Evolutionary conservation across 306 rosid genomes (phyloP).

Genomic region (Cicer cuneatum): DNA sequence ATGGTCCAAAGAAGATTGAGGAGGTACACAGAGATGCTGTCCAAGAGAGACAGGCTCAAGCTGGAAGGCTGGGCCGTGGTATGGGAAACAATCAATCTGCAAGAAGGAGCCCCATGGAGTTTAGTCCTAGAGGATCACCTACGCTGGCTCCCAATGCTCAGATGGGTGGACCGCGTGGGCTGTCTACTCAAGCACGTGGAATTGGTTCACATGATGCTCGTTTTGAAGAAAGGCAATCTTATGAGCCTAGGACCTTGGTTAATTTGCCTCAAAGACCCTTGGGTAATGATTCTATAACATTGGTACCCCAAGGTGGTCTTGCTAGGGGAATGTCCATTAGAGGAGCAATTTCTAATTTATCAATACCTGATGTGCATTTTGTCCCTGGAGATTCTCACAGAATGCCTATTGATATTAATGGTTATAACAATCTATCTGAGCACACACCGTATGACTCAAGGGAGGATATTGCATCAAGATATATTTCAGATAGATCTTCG

Average conservation of each 20-base stretch:
- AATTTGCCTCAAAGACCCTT: slow-evolving; percentile 65
- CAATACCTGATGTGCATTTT: slow-evolving; percentile 53
- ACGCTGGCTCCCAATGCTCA: slow-evolving; percentile 64
- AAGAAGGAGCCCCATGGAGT: slow-evolving; percentile 80
- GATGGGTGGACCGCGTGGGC: slow-evolving; percentile 70
- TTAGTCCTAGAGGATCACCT: slow-evolving; percentile 68
- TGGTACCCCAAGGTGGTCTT: slow-evolving; percentile 98
- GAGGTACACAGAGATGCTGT: slow-evolving; percentile 99
- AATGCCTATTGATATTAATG: slow-evolving; percentile 62
- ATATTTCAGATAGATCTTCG: slow-evolving; percentile 54
- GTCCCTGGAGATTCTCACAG: slow-evolving; percentile 61
- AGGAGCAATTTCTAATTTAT: slow-evolving; percentile 60
- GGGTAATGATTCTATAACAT: slow-evolving; percentile 72
- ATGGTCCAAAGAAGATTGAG: slow-evolving; percentile 97
- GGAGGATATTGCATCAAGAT: slow-evolving; percentile 61
- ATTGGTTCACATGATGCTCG: slow-evolving; percentile 78
- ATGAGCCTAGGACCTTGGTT: slow-evolving; percentile 71
- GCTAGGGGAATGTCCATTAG: slow-evolving; percentile 92
- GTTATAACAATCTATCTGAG: slow-evolving; percentile 60
- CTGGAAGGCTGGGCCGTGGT: slow-evolving; percentile 82
- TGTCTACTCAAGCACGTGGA: slow-evolving; percentile 69
- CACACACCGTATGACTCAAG: slow-evolving; percentile 50
- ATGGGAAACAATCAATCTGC: slow-evolving; percentile 60
- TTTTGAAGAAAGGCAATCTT: slow-evolving; percentile 66
- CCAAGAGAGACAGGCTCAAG: slow-evolving; percentile 87